These are phyloP conservation scores for Sclerotinia borealis DNA, from an alignment of 2,329 filamentous ascomycete genomes.

Conservation along the genomic window DNA sequence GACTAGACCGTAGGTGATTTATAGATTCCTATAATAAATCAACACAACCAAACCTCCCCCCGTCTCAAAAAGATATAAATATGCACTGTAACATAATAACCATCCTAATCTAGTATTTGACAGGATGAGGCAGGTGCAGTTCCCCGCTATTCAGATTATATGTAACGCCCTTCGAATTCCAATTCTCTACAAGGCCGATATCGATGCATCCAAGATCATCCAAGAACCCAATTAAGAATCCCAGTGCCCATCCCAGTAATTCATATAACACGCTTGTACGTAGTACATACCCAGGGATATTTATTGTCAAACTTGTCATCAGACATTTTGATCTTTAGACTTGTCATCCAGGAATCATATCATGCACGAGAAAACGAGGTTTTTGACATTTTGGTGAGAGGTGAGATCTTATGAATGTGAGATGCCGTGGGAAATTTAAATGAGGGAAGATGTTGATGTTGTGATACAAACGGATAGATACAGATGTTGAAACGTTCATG, in stretches of 20 bases:
- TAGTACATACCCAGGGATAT: too few species aligned
- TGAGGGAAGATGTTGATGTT: not conserved
- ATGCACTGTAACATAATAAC: not conserved
- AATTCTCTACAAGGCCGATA: too few species aligned
- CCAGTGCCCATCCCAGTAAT: not conserved
- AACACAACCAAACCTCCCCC: too few species aligned
- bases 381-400: not conserved
- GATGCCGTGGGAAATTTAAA: not conserved
- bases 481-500: conserved; percentile 1
- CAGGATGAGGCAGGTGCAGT: not conserved
- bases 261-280: not conserved
- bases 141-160: not conserved
- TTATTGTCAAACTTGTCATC: not conserved
- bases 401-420: not conserved
- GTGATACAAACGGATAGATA: not conserved
- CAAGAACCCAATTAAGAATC: not conserved
- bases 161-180: too few species aligned
- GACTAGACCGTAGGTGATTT: too few species aligned
- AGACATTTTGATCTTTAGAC: too few species aligned
- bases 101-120: not conserved
- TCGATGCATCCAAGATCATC: too few species aligned
- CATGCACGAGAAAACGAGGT: conserved; percentile 8
- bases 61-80: not conserved
- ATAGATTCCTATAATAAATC: too few species aligned
- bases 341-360: not conserved